These are phyloP conservation scores for Aspergillus udagawae DNA, from an alignment of 2,329 filamentous ascomycete genomes.

Conservation along the genomic window DNA sequence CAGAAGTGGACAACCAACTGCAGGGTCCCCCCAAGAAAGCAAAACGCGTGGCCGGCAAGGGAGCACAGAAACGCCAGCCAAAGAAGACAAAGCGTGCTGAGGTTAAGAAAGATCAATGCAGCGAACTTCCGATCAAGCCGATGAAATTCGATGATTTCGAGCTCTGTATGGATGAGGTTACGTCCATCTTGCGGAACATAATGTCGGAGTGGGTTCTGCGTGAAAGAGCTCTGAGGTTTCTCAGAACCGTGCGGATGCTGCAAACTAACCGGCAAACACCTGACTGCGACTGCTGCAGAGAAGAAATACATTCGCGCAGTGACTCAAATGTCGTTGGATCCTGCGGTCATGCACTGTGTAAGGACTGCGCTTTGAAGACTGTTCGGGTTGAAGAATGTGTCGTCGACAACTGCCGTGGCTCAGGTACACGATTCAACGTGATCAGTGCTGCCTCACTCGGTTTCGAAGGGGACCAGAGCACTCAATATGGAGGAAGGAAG, in stretches of 20 bases:
- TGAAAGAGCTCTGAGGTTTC: slow-evolving; percentile 22
- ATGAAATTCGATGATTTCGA: slow-evolving; percentile 13
- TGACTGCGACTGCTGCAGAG: slow-evolving; percentile 33
- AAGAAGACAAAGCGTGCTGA: not conserved
- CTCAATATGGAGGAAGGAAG: slow-evolving; percentile 44
- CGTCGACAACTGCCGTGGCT: slow-evolving; percentile 38
- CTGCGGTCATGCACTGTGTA: slow-evolving; percentile 53
- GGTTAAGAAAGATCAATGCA: not conserved
- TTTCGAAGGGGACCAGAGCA: slow-evolving; percentile 18
- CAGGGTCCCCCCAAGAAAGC: not conserved
- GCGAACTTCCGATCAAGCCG: slow-evolving; percentile 9
- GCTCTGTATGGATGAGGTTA: slow-evolving; percentile 15
- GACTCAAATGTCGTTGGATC: slow-evolving; percentile 41
- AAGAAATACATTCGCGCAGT: slow-evolving; percentile 20
- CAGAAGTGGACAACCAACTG: not conserved
- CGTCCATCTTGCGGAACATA: slow-evolving; percentile 15
- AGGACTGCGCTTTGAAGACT: slow-evolving; percentile 30
- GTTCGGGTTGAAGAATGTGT: slow-evolving; percentile 34
- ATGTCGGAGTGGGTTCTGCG: slow-evolving; percentile 20
- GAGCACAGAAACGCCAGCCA: not conserved
- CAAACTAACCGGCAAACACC: slow-evolving; percentile 11
- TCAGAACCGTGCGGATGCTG: slow-evolving; percentile 15
- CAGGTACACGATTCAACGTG: slow-evolving; percentile 38
- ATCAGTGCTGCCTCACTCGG: slow-evolving; percentile 37
- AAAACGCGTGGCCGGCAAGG: not conserved